Conservation (phyloP, 2,329 filamentous ascomycete genomes). For the Scedosporium boydii region DNA sequence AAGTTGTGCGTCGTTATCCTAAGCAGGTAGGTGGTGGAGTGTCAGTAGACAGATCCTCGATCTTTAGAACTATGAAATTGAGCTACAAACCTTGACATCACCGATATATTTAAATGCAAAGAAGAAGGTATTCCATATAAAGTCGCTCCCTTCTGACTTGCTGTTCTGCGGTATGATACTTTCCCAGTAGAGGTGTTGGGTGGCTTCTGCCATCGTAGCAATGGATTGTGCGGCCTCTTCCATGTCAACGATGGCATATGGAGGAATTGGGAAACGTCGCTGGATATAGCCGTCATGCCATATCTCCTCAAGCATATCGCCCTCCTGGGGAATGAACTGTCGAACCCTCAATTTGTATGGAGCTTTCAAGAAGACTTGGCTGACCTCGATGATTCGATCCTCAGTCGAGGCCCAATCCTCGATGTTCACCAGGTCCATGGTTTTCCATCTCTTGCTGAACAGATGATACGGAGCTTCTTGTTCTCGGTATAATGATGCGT, state of each 20-base stretch:
- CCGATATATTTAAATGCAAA: not conserved
- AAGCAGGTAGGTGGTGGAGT: not conserved
- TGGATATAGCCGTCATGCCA: constrained; percentile 38
- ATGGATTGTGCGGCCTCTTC: constrained; percentile 28
- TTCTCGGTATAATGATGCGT: constrained; percentile 3
- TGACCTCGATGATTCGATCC: constrained; percentile 3
- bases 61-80: not conserved
- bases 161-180: not conserved
- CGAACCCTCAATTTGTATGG: constrained; percentile 33
- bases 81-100: not conserved
- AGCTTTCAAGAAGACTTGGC: constrained; percentile 3
- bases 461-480: constrained; percentile 5
- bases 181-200: not conserved
- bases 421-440: constrained; percentile 11
- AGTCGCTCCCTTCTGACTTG: not conserved
- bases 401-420: constrained; percentile 8
- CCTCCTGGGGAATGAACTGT: constrained; percentile 41
- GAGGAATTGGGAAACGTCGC: constrained; percentile 41
- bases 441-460: constrained; percentile 7
- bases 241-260: constrained; percentile 46
- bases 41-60: not conserved
- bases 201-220: not conserved
- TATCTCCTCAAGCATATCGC: constrained; percentile 43
- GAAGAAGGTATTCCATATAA: not conserved
- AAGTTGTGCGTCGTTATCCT: not conserved